Evolutionary conservation across 306 rosid genomes (phyloP).

Genomic region (Alnus glutinosa): DNA sequence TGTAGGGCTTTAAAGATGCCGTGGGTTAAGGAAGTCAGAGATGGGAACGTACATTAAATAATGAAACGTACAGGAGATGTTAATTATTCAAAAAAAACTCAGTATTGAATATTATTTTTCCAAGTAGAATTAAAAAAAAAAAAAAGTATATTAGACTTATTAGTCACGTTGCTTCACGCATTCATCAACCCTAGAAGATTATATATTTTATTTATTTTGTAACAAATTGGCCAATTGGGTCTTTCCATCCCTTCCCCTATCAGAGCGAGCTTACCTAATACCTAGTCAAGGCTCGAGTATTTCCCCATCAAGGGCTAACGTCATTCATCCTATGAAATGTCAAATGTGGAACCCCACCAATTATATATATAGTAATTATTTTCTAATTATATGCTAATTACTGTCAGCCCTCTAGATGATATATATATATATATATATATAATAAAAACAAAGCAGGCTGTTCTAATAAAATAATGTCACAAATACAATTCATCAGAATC

Average conservation of each 20-base stretch:
- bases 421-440: too few relatives aligned
- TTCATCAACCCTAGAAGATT: conserved; percentile 37
- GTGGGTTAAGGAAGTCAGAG: conserved; percentile 31
- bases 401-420: neutral
- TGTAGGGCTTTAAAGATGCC: conserved; percentile 24
- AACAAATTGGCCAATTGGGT: conserved; percentile 33
- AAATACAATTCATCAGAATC: too few relatives aligned
- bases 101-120: neutral
- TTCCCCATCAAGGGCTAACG: neutral
- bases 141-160: conserved; percentile 24
- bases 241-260: conserved; percentile 24
- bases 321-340: conserved; percentile 6
- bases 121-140: neutral
- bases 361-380: neutral
- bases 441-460: too few relatives aligned
- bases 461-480: too few relatives aligned
- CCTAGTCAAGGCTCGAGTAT: conserved; percentile 35
- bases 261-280: neutral
- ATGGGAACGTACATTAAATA: neutral
- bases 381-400: neutral
- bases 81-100: neutral
- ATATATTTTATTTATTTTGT: conserved; percentile 30
- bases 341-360: neutral
- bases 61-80: neutral
- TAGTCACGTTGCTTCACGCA: conserved; percentile 69